Percentiles rank a stretch among this genome's conserved stretches.
These are phyloP conservation scores for Moesziomyces sp. DNA, from an alignment of 1,284 basidiomycete species.

Conservation along the genomic window DNA sequence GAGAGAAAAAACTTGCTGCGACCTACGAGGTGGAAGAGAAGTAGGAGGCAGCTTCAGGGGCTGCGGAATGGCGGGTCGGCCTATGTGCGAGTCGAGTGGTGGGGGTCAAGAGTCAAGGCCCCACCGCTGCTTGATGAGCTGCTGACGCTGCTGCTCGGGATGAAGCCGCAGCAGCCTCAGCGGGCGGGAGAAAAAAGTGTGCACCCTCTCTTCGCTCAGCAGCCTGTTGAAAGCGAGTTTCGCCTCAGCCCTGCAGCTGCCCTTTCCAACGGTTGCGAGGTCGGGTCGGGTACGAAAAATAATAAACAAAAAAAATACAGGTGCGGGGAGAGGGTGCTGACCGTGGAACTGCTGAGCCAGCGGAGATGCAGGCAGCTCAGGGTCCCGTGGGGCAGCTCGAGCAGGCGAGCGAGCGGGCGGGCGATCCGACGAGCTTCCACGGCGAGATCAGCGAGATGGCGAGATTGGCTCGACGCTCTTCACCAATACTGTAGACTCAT, in stretches of 20 bases:
- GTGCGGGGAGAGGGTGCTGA: not conserved
- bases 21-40: too few species aligned
- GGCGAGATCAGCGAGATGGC: too few species aligned
- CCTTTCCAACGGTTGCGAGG: not conserved
- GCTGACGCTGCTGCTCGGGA: too few species aligned
- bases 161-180: not conserved
- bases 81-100: not conserved
- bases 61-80: too few species aligned
- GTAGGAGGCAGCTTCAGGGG: too few species aligned
- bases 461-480: too few species aligned
- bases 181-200: not conserved
- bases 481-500: too few species aligned
- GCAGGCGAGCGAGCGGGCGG: too few species aligned
- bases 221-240: not conserved
- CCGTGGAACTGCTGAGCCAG: not conserved
- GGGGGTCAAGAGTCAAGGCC: not conserved
- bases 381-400: too few species aligned
- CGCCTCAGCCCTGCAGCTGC: too few species aligned
- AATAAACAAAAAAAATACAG: not conserved
- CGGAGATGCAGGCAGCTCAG: not conserved
- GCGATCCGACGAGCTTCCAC: too few species aligned
- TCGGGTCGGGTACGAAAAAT: not conserved
- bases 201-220: not conserved
- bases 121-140: not conserved
- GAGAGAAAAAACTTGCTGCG: too few species aligned